Conservation (phyloP, 139 green algal species). For the Microglena sp. region DNA sequence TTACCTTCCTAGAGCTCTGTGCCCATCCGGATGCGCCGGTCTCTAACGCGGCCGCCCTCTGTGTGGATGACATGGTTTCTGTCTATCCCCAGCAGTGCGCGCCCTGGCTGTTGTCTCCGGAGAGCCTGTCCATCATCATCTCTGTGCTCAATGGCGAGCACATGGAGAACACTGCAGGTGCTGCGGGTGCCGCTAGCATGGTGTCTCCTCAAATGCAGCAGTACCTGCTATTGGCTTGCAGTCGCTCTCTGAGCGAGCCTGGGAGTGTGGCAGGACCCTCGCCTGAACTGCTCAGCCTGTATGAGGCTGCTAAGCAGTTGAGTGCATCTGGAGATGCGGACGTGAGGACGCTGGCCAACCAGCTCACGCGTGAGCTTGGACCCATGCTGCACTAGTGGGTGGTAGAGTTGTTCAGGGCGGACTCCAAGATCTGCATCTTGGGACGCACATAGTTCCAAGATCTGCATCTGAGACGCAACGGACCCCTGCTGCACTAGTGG, state of each 20-base stretch:
- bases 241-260: constrained; percentile 12
- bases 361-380: too few species aligned
- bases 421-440: too few species aligned
- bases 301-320: constrained; percentile 1
- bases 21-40: constrained; percentile 32
- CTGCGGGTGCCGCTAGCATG: background rate
- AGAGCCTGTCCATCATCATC: constrained; percentile 19
- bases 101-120: constrained; percentile 33
- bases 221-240: constrained; percentile 33
- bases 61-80: constrained; percentile 24
- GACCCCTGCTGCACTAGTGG: too few species aligned
- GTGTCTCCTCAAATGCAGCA: constrained; percentile 26
- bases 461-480: too few species aligned
- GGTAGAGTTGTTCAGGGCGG: too few species aligned
- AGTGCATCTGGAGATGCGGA: background rate
- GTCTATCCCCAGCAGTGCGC: constrained; percentile 16
- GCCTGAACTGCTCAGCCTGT: constrained; percentile 2
- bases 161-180: constrained; percentile 7
- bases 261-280: background rate
- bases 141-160: constrained; percentile 29
- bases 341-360: too few species aligned
- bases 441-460: too few species aligned
- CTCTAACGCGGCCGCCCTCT: constrained; percentile 22
- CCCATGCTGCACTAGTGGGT: too few species aligned
- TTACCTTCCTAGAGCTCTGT: constrained; percentile 33